These are phyloP conservation scores for Eucalyptus leucophloia DNA, from an alignment of 345 rosid genomes.

Conservation along the genomic window DNA sequence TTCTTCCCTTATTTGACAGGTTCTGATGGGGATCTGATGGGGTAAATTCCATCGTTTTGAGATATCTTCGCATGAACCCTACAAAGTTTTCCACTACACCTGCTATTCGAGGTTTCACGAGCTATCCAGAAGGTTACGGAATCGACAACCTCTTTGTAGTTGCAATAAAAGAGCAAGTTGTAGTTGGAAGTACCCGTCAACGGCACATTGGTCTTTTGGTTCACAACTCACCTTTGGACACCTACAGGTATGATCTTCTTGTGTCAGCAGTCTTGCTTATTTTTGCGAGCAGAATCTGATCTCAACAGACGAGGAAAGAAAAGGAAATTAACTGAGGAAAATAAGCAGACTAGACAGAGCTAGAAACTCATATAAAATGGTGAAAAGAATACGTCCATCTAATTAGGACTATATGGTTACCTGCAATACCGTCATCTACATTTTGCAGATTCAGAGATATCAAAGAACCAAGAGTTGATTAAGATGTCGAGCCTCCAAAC, in stretches of 20 bases:
- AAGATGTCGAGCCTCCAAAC: slow-evolving; percentile 2
- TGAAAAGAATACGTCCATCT: not conserved
- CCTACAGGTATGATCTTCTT: not conserved
- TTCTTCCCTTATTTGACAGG: not conserved
- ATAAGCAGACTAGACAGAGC: not conserved
- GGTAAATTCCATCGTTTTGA: slow-evolving; percentile 23
- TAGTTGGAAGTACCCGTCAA: slow-evolving; percentile 23
- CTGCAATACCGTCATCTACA: not conserved
- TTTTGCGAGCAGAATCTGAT: not conserved
- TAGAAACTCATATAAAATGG: not conserved
- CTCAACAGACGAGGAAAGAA: not conserved
- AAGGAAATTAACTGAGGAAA: not conserved
- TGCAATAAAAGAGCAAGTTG: not conserved
- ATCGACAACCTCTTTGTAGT: slow-evolving; percentile 9
- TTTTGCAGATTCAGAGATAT: not conserved
- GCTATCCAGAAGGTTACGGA: slow-evolving; percentile 30
- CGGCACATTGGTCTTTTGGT: slow-evolving; percentile 24
- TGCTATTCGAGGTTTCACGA: slow-evolving; percentile 29
- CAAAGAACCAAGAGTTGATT: slow-evolving; percentile 16
- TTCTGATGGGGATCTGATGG: slow-evolving; percentile 62
- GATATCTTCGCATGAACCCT: slow-evolving; percentile 17
- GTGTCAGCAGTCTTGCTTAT: not conserved
- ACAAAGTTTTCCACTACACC: slow-evolving; percentile 10
- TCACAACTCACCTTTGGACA: not conserved
- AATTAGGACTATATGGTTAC: not conserved